Conservation (phyloP, 257 asterid species). For the Fraxinus excelsior region DNA sequence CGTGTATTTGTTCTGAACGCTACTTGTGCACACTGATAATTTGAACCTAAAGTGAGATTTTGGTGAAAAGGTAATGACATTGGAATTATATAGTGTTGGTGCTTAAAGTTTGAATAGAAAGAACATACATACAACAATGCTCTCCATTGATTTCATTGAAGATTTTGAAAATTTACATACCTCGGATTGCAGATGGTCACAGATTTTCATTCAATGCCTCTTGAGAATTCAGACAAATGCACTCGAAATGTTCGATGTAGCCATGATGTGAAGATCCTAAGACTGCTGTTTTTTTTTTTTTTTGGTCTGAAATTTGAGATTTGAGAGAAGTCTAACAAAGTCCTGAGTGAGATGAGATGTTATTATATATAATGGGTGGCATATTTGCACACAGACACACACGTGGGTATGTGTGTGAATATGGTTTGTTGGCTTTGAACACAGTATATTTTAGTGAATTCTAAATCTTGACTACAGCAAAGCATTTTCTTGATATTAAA, state of each 20-base stretch:
- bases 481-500: constrained; percentile 16
- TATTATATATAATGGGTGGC: neutral
- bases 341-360: neutral
- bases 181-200: neutral
- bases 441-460: constrained; percentile 32
- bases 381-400: constrained; percentile 3
- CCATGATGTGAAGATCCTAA: neutral
- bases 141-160: neutral
- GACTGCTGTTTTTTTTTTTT: neutral
- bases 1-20: neutral
- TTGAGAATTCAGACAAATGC: neutral
- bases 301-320: neutral
- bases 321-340: neutral
- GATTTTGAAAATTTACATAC: neutral
- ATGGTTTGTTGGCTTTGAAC: constrained; percentile 16
- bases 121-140: neutral
- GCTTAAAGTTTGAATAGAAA: no score
- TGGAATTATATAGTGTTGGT: neutral
- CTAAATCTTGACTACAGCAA: constrained; percentile 39
- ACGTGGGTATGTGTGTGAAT: neutral
- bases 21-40: constrained; percentile 14
- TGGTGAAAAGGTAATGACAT: neutral
- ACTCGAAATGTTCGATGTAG: neutral
- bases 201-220: neutral
- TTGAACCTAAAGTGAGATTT: constrained; percentile 4